Base-by-base conservation (phyloP, 371 early-diverging fungal species). In the Polyrhizophydium stewartii region DNA sequence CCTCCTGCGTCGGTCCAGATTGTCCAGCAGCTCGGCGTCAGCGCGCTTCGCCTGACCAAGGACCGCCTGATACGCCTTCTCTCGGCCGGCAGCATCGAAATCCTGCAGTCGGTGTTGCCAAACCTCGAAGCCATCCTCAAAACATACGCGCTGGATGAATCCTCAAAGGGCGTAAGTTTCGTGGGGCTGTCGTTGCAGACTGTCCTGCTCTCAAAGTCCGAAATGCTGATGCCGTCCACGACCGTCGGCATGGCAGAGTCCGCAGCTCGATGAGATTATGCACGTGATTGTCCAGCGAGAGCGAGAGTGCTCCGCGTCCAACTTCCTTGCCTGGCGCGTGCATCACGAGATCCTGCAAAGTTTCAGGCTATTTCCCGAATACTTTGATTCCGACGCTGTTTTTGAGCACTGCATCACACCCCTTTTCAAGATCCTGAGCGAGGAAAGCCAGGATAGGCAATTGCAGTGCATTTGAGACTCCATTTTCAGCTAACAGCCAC, bases 371-470 rank as follows among this genome's bases (percentile, higher is more conserved):
- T 63, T 63, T 24, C 41, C 55, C 32, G 47, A 51, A 21, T 57
- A 50, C 41, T 37, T 63, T 25, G 58, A 58, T 27, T 38, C 63
- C 10, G 58, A 63, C 38, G 16, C 25, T 24, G 22, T 63, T 12
- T 57, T 21, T 25, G 63, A 63, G 35, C 56, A 56, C 2, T 55
- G 55, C 47, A 27, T 55, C 7, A 24, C 63, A 43, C 22, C 45
- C 2, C 22, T 63, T 5, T 60, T 63, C 30, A 63, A 60, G 41
- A 5, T 63, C 21, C n/a, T 63, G 21, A 22, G 7, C 22, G 63
- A 61, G 31, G 50, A 51, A 16, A 22, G 46, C 12, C 24, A n/a
- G 28, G 12, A 40, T n/a, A n/a, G n/a, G n/a, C n/a, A n/a, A n/a
- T n/a, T n/a, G n/a, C n/a, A n/a, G n/a, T n/a, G n/a, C n/a, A n/a